Evolutionary conservation across 495 filamentous ascomycete genomes (phyloP).

Genomic region (Hapsidospora chrysogenum): DNA sequence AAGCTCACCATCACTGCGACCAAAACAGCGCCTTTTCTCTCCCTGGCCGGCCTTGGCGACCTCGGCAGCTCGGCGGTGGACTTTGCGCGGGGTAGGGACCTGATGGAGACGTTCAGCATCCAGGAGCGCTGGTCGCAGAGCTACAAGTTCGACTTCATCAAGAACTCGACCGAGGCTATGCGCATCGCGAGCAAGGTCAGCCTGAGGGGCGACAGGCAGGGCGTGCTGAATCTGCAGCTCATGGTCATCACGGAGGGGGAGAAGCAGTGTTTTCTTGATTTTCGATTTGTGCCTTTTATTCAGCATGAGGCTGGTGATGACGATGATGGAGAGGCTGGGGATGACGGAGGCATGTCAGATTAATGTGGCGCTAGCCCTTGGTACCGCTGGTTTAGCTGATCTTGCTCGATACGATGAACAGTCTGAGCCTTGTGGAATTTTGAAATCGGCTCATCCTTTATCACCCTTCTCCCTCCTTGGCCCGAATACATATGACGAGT

Average conservation of each 20-base stretch:
- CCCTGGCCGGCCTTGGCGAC: constrained; percentile 54
- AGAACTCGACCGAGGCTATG: constrained; percentile 76
- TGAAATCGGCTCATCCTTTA: background rate
- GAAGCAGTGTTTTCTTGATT: constrained; percentile 25
- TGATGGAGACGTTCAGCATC: constrained; percentile 65
- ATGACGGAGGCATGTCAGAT: constrained; percentile 3
- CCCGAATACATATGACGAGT: background rate
- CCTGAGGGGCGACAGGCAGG: constrained; percentile 69
- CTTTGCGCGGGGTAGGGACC: constrained; percentile 56
- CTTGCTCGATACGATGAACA: too few relatives aligned
- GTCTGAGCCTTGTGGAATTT: background rate
- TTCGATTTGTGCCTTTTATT: constrained; percentile 32
- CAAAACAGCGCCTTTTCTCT: constrained; percentile 50
- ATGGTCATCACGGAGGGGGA: constrained; percentile 69
- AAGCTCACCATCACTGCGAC: constrained; percentile 44
- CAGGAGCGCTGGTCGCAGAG: constrained; percentile 32
- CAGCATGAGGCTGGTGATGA: constrained; percentile 17
- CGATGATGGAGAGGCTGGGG: constrained; percentile 15
- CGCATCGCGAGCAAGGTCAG: constrained; percentile 81
- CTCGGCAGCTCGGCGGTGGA: constrained; percentile 72
- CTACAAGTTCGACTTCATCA: constrained; percentile 76
- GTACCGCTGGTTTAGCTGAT: background rate
- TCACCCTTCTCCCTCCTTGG: background rate
- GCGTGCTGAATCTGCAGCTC: constrained; percentile 87
- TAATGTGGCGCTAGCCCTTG: background rate